phyloP scores from a whole-genome alignment of 78 protist species.

The Dictyostelium capitatum region DNA sequence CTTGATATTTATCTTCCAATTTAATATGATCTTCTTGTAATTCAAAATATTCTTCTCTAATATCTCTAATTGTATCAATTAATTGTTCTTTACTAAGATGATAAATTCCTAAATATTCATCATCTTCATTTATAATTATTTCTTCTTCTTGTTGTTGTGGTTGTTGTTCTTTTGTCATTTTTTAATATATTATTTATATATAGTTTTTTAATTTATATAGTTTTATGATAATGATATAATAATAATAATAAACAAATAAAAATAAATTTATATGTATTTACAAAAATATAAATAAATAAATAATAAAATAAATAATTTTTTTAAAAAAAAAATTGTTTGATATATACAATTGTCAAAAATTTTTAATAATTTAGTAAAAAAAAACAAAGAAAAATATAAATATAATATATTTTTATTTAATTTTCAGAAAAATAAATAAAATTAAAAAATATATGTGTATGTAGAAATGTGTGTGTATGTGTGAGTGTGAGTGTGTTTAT shows the following conservation, averaged over 20 bases:
- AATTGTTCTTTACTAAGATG: constrained; percentile 27
- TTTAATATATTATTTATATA: not conserved
- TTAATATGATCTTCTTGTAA: constrained; percentile 17
- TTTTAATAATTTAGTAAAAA: not conserved
- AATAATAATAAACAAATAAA: not conserved
- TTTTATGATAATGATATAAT: not conserved
- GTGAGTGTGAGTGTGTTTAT: not conserved
- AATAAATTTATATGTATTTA: not conserved
- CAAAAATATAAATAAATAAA: not conserved
- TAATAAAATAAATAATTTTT: not conserved
- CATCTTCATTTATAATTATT: constrained; percentile 34
- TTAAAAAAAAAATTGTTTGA: not conserved
- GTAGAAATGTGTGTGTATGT: not conserved
- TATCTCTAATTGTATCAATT: constrained; percentile 43
- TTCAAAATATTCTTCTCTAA: constrained; percentile 61
- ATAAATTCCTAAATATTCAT: constrained; percentile 36
- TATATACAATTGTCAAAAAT: not conserved
- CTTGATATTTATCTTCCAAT: not conserved
- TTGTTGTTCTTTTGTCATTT: not conserved
- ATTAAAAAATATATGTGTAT: no score
- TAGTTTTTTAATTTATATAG: not conserved
- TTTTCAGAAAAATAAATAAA: no score
- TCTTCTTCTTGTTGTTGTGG: not conserved
- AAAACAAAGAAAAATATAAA: not conserved
- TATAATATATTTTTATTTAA: not conserved